Evolutionary conservation across 2,329 filamentous ascomycete species (phyloP).

Genomic region (Fusarium sublunatum): DNA sequence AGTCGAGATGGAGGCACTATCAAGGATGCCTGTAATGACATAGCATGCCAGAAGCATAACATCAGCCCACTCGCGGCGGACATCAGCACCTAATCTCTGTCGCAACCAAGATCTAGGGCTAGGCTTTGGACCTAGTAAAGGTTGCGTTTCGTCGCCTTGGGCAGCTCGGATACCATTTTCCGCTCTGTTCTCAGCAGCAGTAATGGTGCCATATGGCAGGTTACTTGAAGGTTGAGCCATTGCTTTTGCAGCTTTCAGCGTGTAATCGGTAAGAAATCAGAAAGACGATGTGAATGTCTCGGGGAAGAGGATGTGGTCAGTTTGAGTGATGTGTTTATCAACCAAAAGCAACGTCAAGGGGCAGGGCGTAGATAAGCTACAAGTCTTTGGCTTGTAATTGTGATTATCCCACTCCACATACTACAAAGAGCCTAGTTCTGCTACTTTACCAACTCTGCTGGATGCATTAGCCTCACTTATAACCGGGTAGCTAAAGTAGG

Average conservation of each 20-base stretch:
- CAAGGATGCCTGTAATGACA: conserved; percentile 79
- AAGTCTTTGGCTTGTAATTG: neutral
- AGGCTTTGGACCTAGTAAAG: conserved; percentile 35
- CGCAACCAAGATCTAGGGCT: conserved; percentile 34
- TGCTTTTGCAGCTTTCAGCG: neutral
- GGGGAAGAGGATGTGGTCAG: neutral
- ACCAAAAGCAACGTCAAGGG: neutral
- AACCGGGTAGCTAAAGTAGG: neutral
- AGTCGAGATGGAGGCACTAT: conserved; percentile 79
- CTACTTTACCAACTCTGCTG: neutral
- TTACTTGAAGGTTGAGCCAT: conserved; percentile 29
- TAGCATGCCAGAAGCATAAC: conserved; percentile 77
- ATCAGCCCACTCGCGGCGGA: conserved; percentile 70
- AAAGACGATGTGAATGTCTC: neutral
- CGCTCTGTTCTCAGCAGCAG: conserved; percentile 8
- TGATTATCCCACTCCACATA: neutral
- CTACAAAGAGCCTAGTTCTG: neutral
- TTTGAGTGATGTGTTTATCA: neutral
- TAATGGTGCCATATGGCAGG: conserved; percentile 35
- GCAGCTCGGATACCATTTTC: conserved; percentile 12
- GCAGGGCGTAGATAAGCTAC: neutral
- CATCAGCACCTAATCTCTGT: conserved; percentile 36
- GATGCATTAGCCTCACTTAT: neutral
- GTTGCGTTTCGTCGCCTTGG: conserved; percentile 23
- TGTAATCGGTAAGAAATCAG: neutral